phyloP scores from a whole-genome alignment of 2,329 filamentous ascomycete species.

The Botrytis tulipae region DNA sequence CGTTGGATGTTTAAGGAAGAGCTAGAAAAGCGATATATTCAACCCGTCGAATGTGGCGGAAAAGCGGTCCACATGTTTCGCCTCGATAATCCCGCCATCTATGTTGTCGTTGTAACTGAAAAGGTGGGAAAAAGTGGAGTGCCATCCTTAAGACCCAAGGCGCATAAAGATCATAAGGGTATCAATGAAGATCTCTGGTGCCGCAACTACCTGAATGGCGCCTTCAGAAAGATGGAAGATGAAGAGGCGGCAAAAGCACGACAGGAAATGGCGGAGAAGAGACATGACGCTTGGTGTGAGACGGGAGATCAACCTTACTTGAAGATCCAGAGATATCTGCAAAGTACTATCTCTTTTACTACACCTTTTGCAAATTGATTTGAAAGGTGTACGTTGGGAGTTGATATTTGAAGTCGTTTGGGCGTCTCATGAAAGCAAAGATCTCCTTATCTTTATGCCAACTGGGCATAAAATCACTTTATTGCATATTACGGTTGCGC shows the following conservation, averaged over 20 bases:
- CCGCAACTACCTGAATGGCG: too few relatives aligned
- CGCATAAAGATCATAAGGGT: not conserved
- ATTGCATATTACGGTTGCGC: not conserved
- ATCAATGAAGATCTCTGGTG: slow-evolving; percentile 6
- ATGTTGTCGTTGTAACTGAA: slow-evolving; percentile 9
- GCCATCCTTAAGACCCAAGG: not conserved
- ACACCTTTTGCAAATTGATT: not conserved
- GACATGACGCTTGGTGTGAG: not conserved
- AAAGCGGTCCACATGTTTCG: not conserved
- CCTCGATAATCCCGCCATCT: not conserved
- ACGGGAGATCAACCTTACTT: not conserved
- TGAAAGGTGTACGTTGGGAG: not conserved
- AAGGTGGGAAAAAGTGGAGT: not conserved
- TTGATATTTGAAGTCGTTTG: not conserved
- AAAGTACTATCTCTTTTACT: not conserved
- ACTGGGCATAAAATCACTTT: not conserved
- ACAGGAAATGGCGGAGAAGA: slow-evolving; percentile 2
- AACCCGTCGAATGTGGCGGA: not conserved
- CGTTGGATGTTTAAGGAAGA: slow-evolving; percentile 26
- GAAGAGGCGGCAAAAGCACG: not conserved
- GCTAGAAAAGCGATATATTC: slow-evolving; percentile 20
- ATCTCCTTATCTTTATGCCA: not conserved
- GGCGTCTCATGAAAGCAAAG: not conserved
- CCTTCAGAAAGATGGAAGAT: not conserved
- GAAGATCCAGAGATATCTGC: not conserved